Evolutionary conservation across 1,284 basidiomycete genomes (phyloP).

Genomic region (Peniophora sp.): DNA sequence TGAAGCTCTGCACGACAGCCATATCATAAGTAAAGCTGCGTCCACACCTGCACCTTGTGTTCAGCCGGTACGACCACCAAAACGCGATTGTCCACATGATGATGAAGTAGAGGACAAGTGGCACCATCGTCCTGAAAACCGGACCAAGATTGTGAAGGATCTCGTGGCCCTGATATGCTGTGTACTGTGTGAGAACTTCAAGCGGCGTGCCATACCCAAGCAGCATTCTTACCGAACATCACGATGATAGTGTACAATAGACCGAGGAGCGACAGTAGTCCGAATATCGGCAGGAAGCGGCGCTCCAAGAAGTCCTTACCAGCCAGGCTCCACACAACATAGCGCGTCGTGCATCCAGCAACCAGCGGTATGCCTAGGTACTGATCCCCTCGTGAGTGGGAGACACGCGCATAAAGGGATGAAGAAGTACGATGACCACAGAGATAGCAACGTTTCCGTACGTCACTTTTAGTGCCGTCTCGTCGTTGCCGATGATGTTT

Average conservation of each 20-base stretch:
- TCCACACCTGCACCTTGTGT: constrained; percentile 12
- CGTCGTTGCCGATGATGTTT: constrained; percentile 54
- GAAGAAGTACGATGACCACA: constrained; percentile 55
- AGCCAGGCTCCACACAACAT: constrained; percentile 40
- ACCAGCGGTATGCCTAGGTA: constrained; percentile 68
- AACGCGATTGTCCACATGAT: constrained; percentile 73
- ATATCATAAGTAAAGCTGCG: constrained; percentile 47
- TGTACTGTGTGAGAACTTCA: neutral
- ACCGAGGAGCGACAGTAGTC: constrained; percentile 65
- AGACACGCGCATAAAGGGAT: neutral
- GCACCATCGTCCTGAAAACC: constrained; percentile 75
- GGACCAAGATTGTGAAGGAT: constrained; percentile 62
- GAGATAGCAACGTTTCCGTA: constrained; percentile 70
- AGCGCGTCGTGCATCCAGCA: constrained; percentile 66
- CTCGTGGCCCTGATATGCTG: constrained; percentile 48
- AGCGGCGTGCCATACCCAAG: neutral
- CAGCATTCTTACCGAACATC: constrained; percentile 44
- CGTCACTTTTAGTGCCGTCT: constrained; percentile 30
- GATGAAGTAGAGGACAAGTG: constrained; percentile 71
- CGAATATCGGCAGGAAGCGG: constrained; percentile 63
- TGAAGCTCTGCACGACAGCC: constrained; percentile 64
- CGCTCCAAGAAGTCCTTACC: constrained; percentile 42
- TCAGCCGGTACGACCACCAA: constrained; percentile 42
- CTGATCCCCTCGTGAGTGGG: constrained; percentile 22
- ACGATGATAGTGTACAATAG: constrained; percentile 74